A percentile compares a stretch with the other conserved stretches of the same genome.
Conservation (phyloP, 179 eudicot genomes). For the Drosera spatulata region DNA sequence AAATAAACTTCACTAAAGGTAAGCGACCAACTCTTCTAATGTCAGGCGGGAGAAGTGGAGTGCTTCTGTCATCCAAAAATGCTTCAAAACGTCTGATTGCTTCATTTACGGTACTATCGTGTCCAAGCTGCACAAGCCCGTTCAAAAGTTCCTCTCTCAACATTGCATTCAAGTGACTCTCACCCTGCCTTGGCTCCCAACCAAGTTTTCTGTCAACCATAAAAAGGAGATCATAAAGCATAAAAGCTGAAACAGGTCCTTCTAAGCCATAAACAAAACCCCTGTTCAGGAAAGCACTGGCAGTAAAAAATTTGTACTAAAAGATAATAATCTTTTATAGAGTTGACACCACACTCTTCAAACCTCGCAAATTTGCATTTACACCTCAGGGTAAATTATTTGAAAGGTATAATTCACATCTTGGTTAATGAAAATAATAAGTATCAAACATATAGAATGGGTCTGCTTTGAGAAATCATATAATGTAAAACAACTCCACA, state of each 20-base stretch:
- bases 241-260: neutral
- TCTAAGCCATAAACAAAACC: neutral
- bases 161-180: conserved; percentile 93
- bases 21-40: conserved; percentile 53
- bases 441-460: too few species aligned
- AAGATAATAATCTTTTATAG: too few species aligned
- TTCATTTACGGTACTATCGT: conserved; percentile 59
- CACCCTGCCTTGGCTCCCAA: conserved; percentile 79
- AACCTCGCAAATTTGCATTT: too few species aligned
- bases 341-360: too few species aligned
- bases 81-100: conserved; percentile 73
- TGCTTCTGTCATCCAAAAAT: conserved; percentile 56
- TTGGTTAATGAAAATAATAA: too few species aligned
- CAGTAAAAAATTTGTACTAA: too few species aligned
- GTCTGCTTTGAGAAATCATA: too few species aligned
- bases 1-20: neutral
- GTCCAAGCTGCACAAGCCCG: conserved; percentile 72
- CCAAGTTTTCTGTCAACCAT: conserved; percentile 63
- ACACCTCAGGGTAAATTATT: too few species aligned
- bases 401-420: too few species aligned
- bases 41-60: conserved; percentile 96
- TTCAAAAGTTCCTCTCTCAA: conserved; percentile 88
- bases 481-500: too few species aligned
- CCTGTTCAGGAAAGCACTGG: too few species aligned
- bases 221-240: neutral